phyloP scores from a whole-genome alignment of 225 moss, liverwort and hornwort genomes.

The Pseudoscleropodium purum region DNA sequence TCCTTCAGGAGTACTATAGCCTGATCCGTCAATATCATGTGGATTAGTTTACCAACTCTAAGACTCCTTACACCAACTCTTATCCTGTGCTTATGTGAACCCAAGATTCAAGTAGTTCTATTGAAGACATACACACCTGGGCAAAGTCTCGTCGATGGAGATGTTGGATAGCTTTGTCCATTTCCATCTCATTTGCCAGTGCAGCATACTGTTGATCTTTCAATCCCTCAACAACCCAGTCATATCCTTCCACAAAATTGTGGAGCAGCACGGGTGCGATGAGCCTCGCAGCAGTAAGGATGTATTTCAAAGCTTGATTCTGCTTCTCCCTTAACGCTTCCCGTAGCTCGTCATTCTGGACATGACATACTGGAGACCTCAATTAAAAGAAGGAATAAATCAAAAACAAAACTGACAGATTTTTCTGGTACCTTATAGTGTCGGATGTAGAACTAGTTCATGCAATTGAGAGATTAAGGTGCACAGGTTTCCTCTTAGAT shows the following conservation, averaged over 20 bases:
- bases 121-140: constrained; percentile 22
- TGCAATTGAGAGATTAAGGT: neutral
- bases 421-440: neutral
- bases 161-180: constrained; percentile 86
- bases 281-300: constrained; percentile 65
- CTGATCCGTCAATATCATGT: constrained; percentile 16
- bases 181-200: constrained; percentile 81
- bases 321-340: constrained; percentile 62
- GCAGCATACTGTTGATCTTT: constrained; percentile 78
- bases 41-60: neutral
- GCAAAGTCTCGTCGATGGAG: constrained; percentile 60
- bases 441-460: neutral
- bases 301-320: constrained; percentile 58
- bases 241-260: constrained; percentile 75
- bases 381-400: neutral
- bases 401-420: neutral
- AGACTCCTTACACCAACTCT: neutral
- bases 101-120: neutral
- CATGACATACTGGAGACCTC: neutral
- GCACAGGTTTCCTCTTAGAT: neutral
- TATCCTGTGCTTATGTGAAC: neutral
- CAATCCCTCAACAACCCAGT: constrained; percentile 67
- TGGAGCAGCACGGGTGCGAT: constrained; percentile 65
- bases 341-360: constrained; percentile 58
- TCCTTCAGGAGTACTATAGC: constrained; percentile 67